Percentiles rank a stretch among this genome's conserved stretches.
phyloP scores from a whole-genome alignment of 768 basidiomycete species.

The Rhizopogon salebrosus region DNA sequence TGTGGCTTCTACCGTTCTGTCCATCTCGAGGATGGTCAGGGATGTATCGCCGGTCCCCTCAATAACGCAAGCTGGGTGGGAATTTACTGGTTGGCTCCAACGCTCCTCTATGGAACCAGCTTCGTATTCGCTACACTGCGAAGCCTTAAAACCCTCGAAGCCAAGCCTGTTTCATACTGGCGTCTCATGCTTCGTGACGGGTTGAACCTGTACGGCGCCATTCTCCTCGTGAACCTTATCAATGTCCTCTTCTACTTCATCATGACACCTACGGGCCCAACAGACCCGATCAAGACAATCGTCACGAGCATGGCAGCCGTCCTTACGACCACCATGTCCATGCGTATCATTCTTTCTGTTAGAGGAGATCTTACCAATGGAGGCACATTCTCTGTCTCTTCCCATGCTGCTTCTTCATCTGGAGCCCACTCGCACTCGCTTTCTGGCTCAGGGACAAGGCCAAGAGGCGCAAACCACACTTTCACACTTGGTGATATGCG shows the following conservation, averaged over 20 bases:
- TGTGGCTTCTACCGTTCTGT: conserved; percentile 83
- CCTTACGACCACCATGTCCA: conserved; percentile 82
- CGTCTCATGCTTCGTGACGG: conserved; percentile 89
- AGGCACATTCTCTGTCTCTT: conserved; percentile 62
- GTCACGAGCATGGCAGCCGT: conserved; percentile 84
- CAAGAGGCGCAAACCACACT: conserved; percentile 19
- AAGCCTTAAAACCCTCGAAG: conserved; percentile 18
- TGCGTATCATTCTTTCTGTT: conserved; percentile 80
- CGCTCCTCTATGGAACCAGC: conserved; percentile 48
- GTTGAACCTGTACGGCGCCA: conserved; percentile 78
- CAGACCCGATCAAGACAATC: conserved; percentile 76
- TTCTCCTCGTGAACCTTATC: conserved; percentile 75
- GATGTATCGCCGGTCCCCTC: conserved; percentile 82
- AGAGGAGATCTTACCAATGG: conserved; percentile 71
- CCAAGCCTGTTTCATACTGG: conserved; percentile 62
- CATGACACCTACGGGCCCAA: conserved; percentile 53
- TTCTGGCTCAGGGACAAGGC: conserved; percentile 21
- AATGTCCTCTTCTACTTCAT: conserved; percentile 89
- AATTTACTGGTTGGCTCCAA: conserved; percentile 80
- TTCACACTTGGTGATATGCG: conserved; percentile 48
- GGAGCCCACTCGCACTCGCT: conserved; percentile 43
- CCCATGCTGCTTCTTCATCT: conserved; percentile 35
- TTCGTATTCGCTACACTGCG: conserved; percentile 20
- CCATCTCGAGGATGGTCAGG: conserved; percentile 67
- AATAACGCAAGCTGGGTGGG: conserved; percentile 65